Percentiles rank a stretch among this genome's conserved stretches.
Conservation (phyloP, 768 basidiomycete species). For the Melanogaster broomeanus region DNA sequence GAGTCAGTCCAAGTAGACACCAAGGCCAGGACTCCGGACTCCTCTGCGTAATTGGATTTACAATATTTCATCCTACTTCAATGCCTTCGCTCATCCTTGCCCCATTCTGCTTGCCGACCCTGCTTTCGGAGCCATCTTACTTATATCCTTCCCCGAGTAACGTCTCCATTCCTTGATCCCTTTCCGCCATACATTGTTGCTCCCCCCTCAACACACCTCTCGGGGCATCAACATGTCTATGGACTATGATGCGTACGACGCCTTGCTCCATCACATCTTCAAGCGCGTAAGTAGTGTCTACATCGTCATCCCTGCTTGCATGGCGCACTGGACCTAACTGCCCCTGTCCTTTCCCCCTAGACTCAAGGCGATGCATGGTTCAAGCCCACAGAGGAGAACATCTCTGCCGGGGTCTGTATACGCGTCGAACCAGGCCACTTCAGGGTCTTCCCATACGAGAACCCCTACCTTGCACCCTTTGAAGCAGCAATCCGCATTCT, state of each 20-base stretch:
- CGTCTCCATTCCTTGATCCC: not conserved
- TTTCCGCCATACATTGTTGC: not conserved
- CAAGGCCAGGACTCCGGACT: too few relatives aligned
- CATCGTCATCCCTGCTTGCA: not conserved
- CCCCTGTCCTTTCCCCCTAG: constrained; percentile 42
- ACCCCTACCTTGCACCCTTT: constrained; percentile 76
- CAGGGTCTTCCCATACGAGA: constrained; percentile 86
- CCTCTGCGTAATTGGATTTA: constrained; percentile 11
- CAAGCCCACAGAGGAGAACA: constrained; percentile 80
- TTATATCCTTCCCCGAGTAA: constrained; percentile 16
- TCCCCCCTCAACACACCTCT: not conserved
- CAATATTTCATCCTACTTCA: not conserved
- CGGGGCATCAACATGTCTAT: constrained; percentile 24
- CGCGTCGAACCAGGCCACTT: constrained; percentile 68
- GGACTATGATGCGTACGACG: constrained; percentile 78
- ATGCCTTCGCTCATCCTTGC: not conserved
- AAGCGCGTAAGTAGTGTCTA: constrained; percentile 54
- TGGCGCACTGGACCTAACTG: not conserved
- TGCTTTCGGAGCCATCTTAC: constrained; percentile 8
- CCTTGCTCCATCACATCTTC: constrained; percentile 79
- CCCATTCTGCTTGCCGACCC: constrained; percentile 1
- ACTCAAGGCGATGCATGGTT: constrained; percentile 87
- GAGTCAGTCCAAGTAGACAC: too few relatives aligned
- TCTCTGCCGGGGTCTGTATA: constrained; percentile 77
- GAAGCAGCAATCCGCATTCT: constrained; percentile 74